Base-by-base conservation (phyloP, 2,329 filamentous ascomycete species). In the Talaromyces sp. region DNA sequence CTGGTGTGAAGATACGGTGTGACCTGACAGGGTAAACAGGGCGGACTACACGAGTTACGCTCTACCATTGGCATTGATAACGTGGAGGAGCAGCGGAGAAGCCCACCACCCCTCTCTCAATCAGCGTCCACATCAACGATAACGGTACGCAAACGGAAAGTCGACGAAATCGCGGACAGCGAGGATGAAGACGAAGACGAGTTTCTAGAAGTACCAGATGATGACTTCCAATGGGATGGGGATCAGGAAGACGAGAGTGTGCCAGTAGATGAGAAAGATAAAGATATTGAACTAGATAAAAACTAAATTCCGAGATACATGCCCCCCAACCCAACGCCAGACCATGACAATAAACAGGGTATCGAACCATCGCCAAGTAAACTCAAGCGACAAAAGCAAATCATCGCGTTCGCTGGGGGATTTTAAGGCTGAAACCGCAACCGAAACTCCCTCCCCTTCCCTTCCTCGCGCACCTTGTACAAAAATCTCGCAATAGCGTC, bases 391-490 rank as follows among this genome's bases (percentile, higher is more conserved):
- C 43, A 61, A n/a, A 37, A 33, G 3, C 9, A 37, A 37, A 13
- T 37, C 35, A 2, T 37, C 13, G 13, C 9, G 3, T 37, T 11
- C 35, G 1, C 35, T 37, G 35, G 13, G 35, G 35, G 9, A 2
- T 31, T 3, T 47, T 33, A 80, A 37, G 78, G 78, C 69, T 79
- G 76, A 68, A 81, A 81, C 63, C 77, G 70, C 67, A 80, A 62
- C 33, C 79, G 73, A 58, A 81, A 81, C 59, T 79, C 75, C 41
- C 75, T 71, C 35, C 77, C 78, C 56, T 74, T 73, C 31, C 78
- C 72, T 63, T 80, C 78, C 67, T 82, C 79, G n/a, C 78, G 77
- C n/a, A 82, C 80, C 50, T 81, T 81, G 68, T 82, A 82, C 62
- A 81, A 67, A 67, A 82, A 82, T 65, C 77, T 70, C n/a, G 80